Evolutionary conservation across 2,329 filamentous ascomycete species (phyloP).

Genomic region (Fusarium oxysporum): DNA sequence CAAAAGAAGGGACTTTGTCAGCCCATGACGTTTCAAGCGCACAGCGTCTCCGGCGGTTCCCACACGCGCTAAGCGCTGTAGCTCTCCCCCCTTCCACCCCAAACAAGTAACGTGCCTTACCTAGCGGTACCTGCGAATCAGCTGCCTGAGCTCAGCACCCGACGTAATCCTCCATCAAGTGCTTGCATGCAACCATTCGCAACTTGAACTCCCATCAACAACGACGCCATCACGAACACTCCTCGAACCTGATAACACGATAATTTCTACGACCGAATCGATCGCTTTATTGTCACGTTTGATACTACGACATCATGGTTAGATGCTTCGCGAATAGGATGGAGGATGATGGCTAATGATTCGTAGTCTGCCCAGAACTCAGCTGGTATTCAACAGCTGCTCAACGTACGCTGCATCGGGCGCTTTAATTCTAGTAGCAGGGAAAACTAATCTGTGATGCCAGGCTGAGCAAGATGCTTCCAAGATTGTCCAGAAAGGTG

Average conservation of each 20-base stretch:
- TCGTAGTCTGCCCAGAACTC: conserved; percentile 96
- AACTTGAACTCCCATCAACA: conserved; percentile 31
- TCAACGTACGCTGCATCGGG: conserved; percentile 77
- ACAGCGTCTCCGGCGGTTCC: conserved; percentile 31
- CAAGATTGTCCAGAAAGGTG: conserved; percentile 98
- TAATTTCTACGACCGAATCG: not conserved
- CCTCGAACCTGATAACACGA: not conserved
- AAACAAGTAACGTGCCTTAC: conserved; percentile 18
- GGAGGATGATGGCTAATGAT: conserved; percentile 42
- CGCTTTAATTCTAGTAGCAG: not conserved
- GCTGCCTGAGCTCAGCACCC: conserved; percentile 33
- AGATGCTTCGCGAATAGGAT: conserved; percentile 16
- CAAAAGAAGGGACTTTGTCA: conserved; percentile 23
- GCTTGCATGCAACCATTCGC: conserved; percentile 34
- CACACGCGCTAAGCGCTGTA: conserved; percentile 29
- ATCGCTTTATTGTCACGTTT: not conserved
- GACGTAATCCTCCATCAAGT: conserved; percentile 36
- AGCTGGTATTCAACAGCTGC: conserved; percentile 96
- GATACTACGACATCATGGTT: conserved; percentile 38
- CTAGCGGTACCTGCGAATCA: conserved; percentile 28
- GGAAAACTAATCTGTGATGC: conserved; percentile 7
- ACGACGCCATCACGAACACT: conserved; percentile 21
- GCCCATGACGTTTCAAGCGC: conserved; percentile 34
- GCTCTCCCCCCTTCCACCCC: not conserved
- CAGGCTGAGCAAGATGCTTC: conserved; percentile 98